Evolutionary conservation across 257 asterid species (phyloP).

Genomic region (Solanum sparsipilum): DNA sequence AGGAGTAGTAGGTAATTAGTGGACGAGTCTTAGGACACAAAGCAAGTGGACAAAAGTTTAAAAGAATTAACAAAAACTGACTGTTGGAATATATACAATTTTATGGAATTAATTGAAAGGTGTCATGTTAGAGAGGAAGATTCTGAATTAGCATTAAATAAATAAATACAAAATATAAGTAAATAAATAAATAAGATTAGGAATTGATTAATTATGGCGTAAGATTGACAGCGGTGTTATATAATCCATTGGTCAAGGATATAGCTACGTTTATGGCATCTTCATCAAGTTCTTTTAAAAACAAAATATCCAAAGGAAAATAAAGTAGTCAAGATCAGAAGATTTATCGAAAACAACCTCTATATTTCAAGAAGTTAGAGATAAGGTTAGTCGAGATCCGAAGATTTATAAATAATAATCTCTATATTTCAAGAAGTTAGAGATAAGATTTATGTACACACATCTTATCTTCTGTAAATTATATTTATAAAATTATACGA

Average conservation of each 20-base stretch:
- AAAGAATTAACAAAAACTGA: neutral
- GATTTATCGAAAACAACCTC: too few species aligned
- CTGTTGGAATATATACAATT: neutral
- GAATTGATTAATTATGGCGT: neutral
- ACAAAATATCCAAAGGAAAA: neutral
- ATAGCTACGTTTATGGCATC: neutral
- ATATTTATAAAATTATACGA: neutral
- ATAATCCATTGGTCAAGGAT: neutral
- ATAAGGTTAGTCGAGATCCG: neutral
- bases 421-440: neutral
- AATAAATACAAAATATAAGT: neutral
- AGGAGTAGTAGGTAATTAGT: neutral
- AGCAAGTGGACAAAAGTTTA: neutral
- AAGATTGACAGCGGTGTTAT: neutral
- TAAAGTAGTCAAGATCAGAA: neutral
- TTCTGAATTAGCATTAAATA: neutral
- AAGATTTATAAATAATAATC: neutral
- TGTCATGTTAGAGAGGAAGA: neutral
- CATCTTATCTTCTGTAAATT: accelerated
- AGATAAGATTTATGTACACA: neutral
- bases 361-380: too few species aligned
- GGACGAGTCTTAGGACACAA: neutral
- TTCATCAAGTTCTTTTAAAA: neutral
- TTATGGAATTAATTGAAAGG: neutral
- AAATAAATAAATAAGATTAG: neutral